phyloP scores from a whole-genome alignment of 1,284 basidiomycete species.

The Heterobasidion occidentale region DNA sequence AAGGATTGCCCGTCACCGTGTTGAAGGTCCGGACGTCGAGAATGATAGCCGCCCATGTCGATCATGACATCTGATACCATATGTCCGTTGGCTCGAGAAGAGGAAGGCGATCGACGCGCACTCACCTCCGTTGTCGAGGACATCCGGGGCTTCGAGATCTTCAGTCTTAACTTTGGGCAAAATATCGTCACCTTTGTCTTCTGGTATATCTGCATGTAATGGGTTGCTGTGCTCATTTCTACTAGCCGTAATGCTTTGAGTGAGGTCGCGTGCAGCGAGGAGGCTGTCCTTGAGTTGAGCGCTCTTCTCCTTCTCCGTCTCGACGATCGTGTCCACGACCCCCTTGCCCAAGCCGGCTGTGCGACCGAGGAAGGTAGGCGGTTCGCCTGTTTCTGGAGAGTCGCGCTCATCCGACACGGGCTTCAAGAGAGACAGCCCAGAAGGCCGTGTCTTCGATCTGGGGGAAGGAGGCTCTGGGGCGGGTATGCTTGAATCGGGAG shows the following conservation, averaged over 20 bases:
- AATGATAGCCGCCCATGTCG: slow-evolving; percentile 63
- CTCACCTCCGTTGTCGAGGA: slow-evolving; percentile 63
- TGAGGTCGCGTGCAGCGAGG: slow-evolving; percentile 16
- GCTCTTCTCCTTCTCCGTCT: slow-evolving; percentile 19
- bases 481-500: neutral
- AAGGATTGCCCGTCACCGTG: neutral
- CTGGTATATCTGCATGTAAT: neutral
- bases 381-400: neutral
- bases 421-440: slow-evolving; percentile 1
- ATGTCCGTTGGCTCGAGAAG: slow-evolving; percentile 2
- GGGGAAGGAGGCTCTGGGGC: neutral
- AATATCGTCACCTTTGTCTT: slow-evolving; percentile 39
- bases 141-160: slow-evolving; percentile 48
- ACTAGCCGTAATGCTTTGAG: slow-evolving; percentile 4
- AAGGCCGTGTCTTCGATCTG: neutral
- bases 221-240: neutral
- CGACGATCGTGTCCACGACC: slow-evolving; percentile 19
- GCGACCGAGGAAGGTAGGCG: slow-evolving; percentile 14
- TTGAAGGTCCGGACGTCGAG: slow-evolving; percentile 18
- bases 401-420: neutral
- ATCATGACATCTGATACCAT: slow-evolving; percentile 45
- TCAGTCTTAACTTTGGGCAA: slow-evolving; percentile 38
- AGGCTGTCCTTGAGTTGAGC: slow-evolving; percentile 21
- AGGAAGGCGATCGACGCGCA: slow-evolving; percentile 15
- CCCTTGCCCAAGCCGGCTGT: slow-evolving; percentile 23